Percentiles rank a stretch among this genome's conserved stretches.
phyloP scores from a whole-genome alignment of 371 early-diverging fungal species.

The Mortierella sp. region DNA sequence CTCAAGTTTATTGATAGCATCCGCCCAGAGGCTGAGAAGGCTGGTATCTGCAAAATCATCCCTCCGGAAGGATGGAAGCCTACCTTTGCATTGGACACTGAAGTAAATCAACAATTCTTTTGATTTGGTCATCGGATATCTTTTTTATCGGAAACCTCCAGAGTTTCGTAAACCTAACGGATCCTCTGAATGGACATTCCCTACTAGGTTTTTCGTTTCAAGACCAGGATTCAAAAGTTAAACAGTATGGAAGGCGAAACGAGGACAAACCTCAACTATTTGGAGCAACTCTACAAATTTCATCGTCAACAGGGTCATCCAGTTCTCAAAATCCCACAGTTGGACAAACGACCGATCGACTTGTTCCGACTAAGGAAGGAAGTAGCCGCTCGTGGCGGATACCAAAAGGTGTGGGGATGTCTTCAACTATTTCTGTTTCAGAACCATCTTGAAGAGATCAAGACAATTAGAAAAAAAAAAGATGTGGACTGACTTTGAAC shows the following conservation, averaged over 20 bases:
- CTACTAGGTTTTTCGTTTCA: conserved; percentile 87
- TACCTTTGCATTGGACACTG: conserved; percentile 84
- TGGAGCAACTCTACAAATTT: conserved; percentile 90
- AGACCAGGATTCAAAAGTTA: conserved; percentile 90
- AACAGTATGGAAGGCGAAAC: conserved; percentile 94
- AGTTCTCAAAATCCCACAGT: conserved; percentile 80
- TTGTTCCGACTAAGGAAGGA: conserved; percentile 86
- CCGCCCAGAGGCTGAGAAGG: conserved; percentile 82
- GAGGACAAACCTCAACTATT: conserved; percentile 87
- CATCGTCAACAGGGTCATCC: conserved; percentile 85
- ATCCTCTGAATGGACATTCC: neutral
- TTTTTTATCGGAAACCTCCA: neutral
- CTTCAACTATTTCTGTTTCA: neutral
- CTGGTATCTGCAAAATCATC: conserved; percentile 93
- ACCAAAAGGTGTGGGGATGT: conserved; percentile 67
- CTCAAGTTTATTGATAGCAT: conserved; percentile 88
- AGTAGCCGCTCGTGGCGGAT: conserved; percentile 86
- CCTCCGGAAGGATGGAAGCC: conserved; percentile 91
- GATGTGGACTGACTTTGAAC: neutral
- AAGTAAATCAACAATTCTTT: conserved; percentile 63
- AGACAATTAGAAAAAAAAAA: neutral
- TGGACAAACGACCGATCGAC: conserved; percentile 90
- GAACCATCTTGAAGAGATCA: neutral
- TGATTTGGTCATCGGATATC: neutral
- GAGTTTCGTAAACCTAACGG: neutral